A percentile compares a stretch with the other conserved stretches of the same genome.
These are phyloP conservation scores for Stygiomarasmius scandens DNA, from an alignment of 1,284 basidiomycete genomes.

Conservation along the genomic window DNA sequence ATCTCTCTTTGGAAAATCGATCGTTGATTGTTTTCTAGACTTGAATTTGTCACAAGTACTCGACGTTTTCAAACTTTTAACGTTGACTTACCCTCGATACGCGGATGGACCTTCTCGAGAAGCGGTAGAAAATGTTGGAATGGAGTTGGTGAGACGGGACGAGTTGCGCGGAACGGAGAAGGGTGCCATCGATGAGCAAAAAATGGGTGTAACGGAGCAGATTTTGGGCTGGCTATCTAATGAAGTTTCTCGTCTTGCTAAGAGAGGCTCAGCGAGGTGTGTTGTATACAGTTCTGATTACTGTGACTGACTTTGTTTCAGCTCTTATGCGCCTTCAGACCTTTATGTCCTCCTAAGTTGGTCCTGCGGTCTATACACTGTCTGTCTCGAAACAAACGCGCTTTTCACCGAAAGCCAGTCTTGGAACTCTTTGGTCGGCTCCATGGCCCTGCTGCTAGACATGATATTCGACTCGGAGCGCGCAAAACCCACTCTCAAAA, in stretches of 20 bases:
- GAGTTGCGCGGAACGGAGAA: constrained; percentile 48
- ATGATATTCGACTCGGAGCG: constrained; percentile 51
- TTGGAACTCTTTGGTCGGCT: constrained; percentile 53
- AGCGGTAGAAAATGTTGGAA: constrained; percentile 68
- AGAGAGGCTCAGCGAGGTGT: constrained; percentile 52
- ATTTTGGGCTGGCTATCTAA: constrained; percentile 73
- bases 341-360: constrained; percentile 76
- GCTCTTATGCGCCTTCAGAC: constrained; percentile 64
- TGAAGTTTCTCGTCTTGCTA: constrained; percentile 60
- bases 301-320: constrained; percentile 23
- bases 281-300: constrained; percentile 18
- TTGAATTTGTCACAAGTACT: constrained; percentile 63
- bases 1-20: constrained; percentile 8
- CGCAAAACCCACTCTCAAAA: constrained; percentile 62
- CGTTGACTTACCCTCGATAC: constrained; percentile 78
- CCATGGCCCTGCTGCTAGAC: constrained; percentile 63
- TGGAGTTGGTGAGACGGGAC: constrained; percentile 64
- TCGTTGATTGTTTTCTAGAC: constrained; percentile 43
- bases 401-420: constrained; percentile 46
- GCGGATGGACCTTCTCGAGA: constrained; percentile 70
- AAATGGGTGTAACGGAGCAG: constrained; percentile 64
- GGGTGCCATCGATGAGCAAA: constrained; percentile 41
- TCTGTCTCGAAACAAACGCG: constrained; percentile 45
- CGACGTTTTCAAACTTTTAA: constrained; percentile 75
- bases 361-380: constrained; percentile 67